Evolutionary conservation across 2,329 filamentous ascomycete genomes (phyloP), one percentile per base, ranked within the genome.

Genomic region (Bertia moriformis): DNA sequence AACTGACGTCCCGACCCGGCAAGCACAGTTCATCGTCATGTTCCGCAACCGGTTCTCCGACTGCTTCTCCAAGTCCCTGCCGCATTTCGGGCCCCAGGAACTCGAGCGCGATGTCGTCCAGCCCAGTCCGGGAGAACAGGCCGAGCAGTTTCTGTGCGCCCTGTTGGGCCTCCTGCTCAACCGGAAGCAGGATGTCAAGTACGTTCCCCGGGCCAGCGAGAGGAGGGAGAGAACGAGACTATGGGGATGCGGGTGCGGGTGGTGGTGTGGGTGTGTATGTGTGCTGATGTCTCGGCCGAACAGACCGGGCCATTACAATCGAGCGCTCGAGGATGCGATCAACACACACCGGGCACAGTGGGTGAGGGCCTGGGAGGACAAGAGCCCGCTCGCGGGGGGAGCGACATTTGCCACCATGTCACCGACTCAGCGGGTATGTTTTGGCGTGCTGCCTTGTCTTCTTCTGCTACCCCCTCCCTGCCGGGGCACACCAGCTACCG

Each of bases 161-260:
- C 62, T 98, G 46, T 67, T 98, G 36, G 80, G 83, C 20, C 67
- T 98, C 49, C 74, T 95, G 40, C 69, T 96, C 51, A 98, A 98
- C 60, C 80, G 91, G 59, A 96, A 96, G 68, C 94, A 98, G 58
- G 88, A 94, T 62, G 84, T 96, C 56, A 94, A 96, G 91, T 96
- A 74, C 61, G 86, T 65, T 47, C 29, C 20, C n/a, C n/a, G n/a
- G n/a, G n/a, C n/a, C n/a, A 24, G 40, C 32, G 27, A 38, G 36
- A 14, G 39, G 33, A 38, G 37, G 36, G 18, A 22, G 32, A 12
- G n/a, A 18, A 15, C 22, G 13, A 20, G 33, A n/a, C 33, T 36
- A 22, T 18, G 37, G 38, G 37, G 30, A 37, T 20, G 19, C 13
- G 19, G 14, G 7, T 2, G 3, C n/a, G 15, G 19, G 5, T 19